Evolutionary conservation across 1,284 basidiomycete genomes (phyloP).

Genomic region (Fomitopsis schrenkii): DNA sequence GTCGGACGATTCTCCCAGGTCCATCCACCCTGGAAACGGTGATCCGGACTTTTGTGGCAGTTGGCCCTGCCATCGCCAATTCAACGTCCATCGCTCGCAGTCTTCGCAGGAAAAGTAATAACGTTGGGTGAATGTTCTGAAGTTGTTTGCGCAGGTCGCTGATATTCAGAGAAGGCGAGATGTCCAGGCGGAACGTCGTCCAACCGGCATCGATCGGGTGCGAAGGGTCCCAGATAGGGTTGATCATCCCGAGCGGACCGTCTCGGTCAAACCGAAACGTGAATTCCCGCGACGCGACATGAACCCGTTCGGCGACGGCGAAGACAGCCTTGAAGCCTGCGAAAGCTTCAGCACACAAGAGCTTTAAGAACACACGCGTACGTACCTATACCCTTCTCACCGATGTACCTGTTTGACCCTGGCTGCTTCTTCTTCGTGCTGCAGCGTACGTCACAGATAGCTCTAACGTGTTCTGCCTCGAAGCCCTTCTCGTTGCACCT

Average conservation of each 20-base stretch:
- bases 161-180: background rate
- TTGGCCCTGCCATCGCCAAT: background rate
- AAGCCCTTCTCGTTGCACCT: conserved; percentile 1
- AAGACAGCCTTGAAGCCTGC: conserved; percentile 1
- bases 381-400: background rate
- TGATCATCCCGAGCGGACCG: background rate
- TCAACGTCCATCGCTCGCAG: background rate
- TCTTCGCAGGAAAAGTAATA: background rate
- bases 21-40: background rate
- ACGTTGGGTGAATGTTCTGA: background rate
- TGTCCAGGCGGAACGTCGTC: background rate
- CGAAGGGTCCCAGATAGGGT: background rate
- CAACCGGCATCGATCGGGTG: background rate
- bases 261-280: background rate
- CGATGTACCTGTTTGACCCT: background rate
- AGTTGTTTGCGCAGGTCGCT: background rate
- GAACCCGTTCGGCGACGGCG: background rate
- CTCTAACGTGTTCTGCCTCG: background rate
- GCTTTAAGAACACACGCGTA: too few relatives aligned
- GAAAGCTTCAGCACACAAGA: background rate
- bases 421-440: background rate
- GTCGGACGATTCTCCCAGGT: background rate
- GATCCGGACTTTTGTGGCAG: background rate
- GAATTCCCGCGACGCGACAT: background rate
- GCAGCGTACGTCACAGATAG: background rate